These are phyloP conservation scores for Groenewaldozyma sp. DNA, from an alignment of 1,139 yeast genomes.

Conservation along the genomic window DNA sequence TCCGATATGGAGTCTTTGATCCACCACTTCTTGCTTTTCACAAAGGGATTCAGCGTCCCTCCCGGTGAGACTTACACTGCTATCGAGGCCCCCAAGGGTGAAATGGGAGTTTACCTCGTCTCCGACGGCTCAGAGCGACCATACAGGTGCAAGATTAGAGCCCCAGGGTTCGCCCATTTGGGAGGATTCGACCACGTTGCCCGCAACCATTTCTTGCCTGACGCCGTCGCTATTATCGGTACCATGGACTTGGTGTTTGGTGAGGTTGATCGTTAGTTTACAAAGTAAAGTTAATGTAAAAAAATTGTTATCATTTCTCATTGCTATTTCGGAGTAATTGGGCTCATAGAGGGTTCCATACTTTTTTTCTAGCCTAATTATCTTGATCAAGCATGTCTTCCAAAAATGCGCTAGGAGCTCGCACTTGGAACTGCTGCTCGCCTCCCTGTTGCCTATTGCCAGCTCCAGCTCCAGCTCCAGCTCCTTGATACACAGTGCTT, in stretches of 20 bases:
- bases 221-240: slow-evolving; percentile 90
- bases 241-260: slow-evolving; percentile 94
- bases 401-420: slow-evolving; percentile 29
- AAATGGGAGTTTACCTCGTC: slow-evolving; percentile 85
- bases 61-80: slow-evolving; percentile 89
- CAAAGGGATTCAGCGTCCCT: slow-evolving; percentile 85
- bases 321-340: no score
- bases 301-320: background rate
- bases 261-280: slow-evolving; percentile 71
- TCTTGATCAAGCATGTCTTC: slow-evolving; percentile 29
- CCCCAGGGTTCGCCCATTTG: slow-evolving; percentile 87
- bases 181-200: slow-evolving; percentile 83
- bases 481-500: background rate
- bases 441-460: background rate
- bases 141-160: slow-evolving; percentile 85
- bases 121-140: slow-evolving; percentile 89
- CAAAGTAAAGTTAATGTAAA: background rate
- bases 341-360: background rate
- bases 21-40: slow-evolving; percentile 79
- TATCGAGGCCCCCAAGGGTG: slow-evolving; percentile 93
- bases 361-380: slow-evolving; percentile 5
- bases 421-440: background rate
- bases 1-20: slow-evolving; percentile 90
- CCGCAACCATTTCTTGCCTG: slow-evolving; percentile 82
- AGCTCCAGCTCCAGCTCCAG: slow-evolving; percentile 5